phyloP scores from a whole-genome alignment of 1,284 basidiomycete genomes.

The Cryptococcus wingfieldii region DNA sequence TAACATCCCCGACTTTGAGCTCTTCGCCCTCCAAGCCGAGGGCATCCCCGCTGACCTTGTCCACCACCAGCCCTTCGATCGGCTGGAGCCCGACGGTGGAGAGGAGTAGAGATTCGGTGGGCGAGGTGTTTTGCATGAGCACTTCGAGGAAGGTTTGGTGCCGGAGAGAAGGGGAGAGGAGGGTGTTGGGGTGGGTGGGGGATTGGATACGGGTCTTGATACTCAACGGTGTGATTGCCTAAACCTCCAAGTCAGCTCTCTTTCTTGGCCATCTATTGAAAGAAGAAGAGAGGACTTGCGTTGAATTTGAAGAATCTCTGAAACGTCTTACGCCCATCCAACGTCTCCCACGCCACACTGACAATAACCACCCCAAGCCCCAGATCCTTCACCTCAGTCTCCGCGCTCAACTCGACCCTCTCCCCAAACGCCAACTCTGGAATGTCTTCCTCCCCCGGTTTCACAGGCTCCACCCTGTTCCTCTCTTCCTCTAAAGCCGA shows the following conservation, averaged over 20 bases:
- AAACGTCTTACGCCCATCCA: constrained; percentile 68
- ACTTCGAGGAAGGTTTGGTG: constrained; percentile 81
- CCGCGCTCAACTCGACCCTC: constrained; percentile 25
- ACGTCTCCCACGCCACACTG: constrained; percentile 47
- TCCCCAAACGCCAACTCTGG: constrained; percentile 25
- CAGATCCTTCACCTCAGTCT: constrained; percentile 42
- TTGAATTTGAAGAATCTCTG: constrained; percentile 84
- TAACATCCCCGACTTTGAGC: constrained; percentile 61
- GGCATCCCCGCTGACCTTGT: constrained; percentile 41
- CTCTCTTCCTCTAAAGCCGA: constrained; percentile 1
- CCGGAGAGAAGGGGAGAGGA: constrained; percentile 59
- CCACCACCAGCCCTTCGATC: constrained; percentile 62
- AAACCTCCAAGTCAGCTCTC: constrained; percentile 6
- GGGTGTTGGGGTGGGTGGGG: constrained; percentile 65
- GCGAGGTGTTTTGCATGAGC: constrained; percentile 76
- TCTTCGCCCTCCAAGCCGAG: constrained; percentile 55
- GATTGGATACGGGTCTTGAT: constrained; percentile 84
- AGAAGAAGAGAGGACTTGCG: constrained; percentile 52
- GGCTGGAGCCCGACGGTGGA: constrained; percentile 69
- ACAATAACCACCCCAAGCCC: constrained; percentile 41
- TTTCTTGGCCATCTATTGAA: not conserved
- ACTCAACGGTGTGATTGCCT: constrained; percentile 81
- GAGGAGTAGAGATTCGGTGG: constrained; percentile 66
- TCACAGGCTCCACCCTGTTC: not conserved
- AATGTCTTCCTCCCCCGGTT: constrained; percentile 11